A percentile compares a stretch with the other conserved stretches of the same genome.
These are phyloP conservation scores for Termitomyces sp. DNA, from an alignment of 768 basidiomycete species.

Conservation along the genomic window DNA sequence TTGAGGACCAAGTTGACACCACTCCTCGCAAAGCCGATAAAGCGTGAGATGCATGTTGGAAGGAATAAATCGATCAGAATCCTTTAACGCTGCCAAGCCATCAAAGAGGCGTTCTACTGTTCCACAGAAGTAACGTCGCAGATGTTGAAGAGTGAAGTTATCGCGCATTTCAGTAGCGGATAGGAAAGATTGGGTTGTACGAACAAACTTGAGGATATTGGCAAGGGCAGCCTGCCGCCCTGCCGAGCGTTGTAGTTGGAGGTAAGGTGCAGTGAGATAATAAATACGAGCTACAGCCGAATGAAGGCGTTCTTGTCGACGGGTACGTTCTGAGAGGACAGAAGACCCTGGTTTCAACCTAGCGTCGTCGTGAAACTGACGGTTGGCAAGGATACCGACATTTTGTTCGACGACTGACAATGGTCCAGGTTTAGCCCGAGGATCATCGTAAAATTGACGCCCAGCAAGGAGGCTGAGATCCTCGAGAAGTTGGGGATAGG, in stretches of 20 bases:
- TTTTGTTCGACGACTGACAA: constrained; percentile 36
- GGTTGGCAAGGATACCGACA: constrained; percentile 37
- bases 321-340: constrained; percentile 52
- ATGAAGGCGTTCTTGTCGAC: constrained; percentile 75
- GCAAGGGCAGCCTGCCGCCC: constrained; percentile 72
- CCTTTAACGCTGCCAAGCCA: constrained; percentile 64
- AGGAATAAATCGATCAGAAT: constrained; percentile 76
- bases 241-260: constrained; percentile 68
- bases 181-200: constrained; percentile 79
- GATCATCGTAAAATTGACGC: constrained; percentile 83
- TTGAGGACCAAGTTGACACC: constrained; percentile 85
- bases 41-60: constrained; percentile 73
- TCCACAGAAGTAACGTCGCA: constrained; percentile 90
- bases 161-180: constrained; percentile 69
- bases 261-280: constrained; percentile 74
- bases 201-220: constrained; percentile 84
- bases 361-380: constrained; percentile 67
- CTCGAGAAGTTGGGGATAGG: constrained; percentile 80
- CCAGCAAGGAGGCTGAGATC: constrained; percentile 79
- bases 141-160: constrained; percentile 71
- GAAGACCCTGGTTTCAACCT: constrained; percentile 47
- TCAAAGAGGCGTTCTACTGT: constrained; percentile 86
- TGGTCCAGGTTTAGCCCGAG: constrained; percentile 42
- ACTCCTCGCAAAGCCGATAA: constrained; percentile 87
- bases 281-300: constrained; percentile 90